Percentiles rank a stretch among this genome's conserved stretches.
Evolutionary conservation across 305 asterid species (phyloP).

Genomic region (Fraxinus albicans): DNA sequence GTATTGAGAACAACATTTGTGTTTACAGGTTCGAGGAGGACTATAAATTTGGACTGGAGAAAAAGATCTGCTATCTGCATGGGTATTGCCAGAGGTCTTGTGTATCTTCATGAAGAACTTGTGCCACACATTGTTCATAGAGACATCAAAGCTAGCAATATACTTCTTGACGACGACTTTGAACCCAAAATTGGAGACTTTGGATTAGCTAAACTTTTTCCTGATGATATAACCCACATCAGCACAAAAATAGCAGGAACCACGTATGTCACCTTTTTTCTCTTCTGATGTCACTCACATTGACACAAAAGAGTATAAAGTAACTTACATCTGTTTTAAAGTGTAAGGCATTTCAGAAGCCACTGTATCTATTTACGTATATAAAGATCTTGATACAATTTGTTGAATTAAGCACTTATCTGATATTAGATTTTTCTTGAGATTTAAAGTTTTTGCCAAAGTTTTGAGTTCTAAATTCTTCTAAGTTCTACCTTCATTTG

Average conservation of each 20-base stretch:
- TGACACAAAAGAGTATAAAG: background rate
- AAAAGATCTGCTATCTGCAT: conserved; percentile 71
- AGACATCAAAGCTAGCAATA: conserved; percentile 91
- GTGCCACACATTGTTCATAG: conserved; percentile 83
- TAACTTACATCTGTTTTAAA: background rate
- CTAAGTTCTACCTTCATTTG: conserved; percentile 15
- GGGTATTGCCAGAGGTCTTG: conserved; percentile 80
- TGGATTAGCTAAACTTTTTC: conserved; percentile 91
- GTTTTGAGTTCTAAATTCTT: background rate
- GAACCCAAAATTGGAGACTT: conserved; percentile 92
- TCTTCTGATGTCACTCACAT: conserved; percentile 20
- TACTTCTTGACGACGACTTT: conserved; percentile 64
- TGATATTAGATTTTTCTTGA: background rate
- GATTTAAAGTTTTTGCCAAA: background rate
- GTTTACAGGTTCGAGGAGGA: conserved; percentile 51
- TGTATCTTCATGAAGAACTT: conserved; percentile 79
- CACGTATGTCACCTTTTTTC: conserved; percentile 52
- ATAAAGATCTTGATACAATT: background rate
- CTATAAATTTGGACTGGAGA: conserved; percentile 58
- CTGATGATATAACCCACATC: conserved; percentile 84
- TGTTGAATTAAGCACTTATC: background rate
- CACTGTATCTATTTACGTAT: background rate
- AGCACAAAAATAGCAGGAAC: conserved; percentile 95
- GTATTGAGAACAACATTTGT: conserved; percentile 22
- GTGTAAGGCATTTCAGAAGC: background rate